Conservation (phyloP, 1,284 basidiomycete species). For the Peniophora sp. region DNA sequence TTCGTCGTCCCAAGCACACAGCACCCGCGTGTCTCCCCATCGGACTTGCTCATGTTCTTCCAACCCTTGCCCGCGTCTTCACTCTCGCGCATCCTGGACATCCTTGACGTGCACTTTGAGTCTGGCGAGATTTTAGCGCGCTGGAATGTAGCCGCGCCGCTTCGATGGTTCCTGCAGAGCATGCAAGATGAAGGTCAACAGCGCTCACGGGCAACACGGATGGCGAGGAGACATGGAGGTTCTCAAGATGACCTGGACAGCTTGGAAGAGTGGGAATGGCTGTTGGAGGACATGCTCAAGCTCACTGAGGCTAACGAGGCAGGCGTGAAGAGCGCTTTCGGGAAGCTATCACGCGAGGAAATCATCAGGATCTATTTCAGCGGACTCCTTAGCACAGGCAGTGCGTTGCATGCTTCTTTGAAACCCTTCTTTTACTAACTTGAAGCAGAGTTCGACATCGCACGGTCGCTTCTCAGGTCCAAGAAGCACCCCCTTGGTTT, state of each 20-base stretch:
- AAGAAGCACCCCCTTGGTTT: constrained; percentile 46
- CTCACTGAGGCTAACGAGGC: constrained; percentile 61
- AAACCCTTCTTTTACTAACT: constrained; percentile 2
- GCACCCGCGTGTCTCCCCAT: constrained; percentile 46
- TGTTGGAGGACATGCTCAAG: constrained; percentile 86
- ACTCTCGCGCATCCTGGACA: constrained; percentile 77
- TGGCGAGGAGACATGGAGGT: constrained; percentile 69
- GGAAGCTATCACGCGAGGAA: constrained; percentile 63
- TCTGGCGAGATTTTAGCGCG: constrained; percentile 84
- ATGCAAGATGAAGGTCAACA: constrained; percentile 62
- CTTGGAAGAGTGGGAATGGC: constrained; percentile 74
- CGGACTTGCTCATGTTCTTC: constrained; percentile 81
- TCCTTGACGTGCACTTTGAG: constrained; percentile 90
- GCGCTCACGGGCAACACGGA: constrained; percentile 77
- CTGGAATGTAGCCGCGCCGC: constrained; percentile 75
- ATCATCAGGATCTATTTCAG: constrained; percentile 75
- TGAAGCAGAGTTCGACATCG: constrained; percentile 68
- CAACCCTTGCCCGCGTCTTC: constrained; percentile 64
- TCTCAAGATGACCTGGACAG: constrained; percentile 47
- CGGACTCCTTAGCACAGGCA: constrained; percentile 77
- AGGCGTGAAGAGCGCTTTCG: constrained; percentile 68
- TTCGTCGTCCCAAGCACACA: constrained; percentile 73
- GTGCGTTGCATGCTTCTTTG: constrained; percentile 48
- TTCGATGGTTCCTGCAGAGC: constrained; percentile 83
- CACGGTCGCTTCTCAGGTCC: constrained; percentile 56